phyloP scores from a whole-genome alignment of 352 stramenopile species.

The Thraustochytrium sp. region DNA sequence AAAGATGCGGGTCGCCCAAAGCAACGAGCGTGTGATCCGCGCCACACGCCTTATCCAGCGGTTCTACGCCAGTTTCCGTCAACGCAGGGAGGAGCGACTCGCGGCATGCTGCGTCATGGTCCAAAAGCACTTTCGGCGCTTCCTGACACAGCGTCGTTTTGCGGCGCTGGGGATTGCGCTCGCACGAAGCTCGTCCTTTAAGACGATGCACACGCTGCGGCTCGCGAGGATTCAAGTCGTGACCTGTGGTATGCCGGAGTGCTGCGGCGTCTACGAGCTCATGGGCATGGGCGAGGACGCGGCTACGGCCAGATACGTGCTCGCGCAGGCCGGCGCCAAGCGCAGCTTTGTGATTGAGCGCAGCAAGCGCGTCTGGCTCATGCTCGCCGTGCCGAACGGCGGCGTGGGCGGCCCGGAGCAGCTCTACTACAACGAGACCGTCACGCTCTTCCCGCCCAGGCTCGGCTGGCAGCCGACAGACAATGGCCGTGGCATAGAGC shows the following conservation, averaged over 20 bases:
- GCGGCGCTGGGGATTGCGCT: background rate
- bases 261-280: background rate
- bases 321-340: background rate
- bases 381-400: background rate
- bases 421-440: background rate
- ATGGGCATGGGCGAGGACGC: background rate
- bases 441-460: background rate
- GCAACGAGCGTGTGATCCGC: background rate
- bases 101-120: background rate
- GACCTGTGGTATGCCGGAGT: background rate
- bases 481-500: background rate
- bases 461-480: background rate
- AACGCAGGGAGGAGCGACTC: background rate
- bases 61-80: background rate
- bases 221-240: background rate
- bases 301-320: background rate
- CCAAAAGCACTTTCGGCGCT: constrained; percentile 28
- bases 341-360: constrained; percentile 1
- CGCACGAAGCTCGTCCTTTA: background rate
- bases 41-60: background rate
- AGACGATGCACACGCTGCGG: background rate
- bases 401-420: background rate
- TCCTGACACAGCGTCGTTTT: background rate
- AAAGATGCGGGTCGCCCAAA: background rate
- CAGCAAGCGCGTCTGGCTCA: background rate